These are phyloP conservation scores for Hordeum vulgare DNA, from an alignment of 176 grass and related monocot genomes.

Conservation along the genomic window DNA sequence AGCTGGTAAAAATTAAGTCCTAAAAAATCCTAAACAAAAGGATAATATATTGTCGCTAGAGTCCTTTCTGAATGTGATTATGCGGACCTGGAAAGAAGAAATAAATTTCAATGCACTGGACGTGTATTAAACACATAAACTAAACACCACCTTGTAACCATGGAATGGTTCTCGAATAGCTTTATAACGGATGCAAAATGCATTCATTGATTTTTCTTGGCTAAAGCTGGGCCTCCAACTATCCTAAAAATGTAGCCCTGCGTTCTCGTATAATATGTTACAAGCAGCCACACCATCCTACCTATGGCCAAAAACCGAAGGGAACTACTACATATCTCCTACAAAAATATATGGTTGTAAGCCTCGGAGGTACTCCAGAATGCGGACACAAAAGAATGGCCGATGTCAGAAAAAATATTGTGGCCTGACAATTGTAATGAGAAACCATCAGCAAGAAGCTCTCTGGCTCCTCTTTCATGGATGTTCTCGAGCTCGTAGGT, in stretches of 20 bases:
- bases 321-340: background rate
- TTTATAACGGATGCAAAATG: too few relatives aligned
- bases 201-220: background rate
- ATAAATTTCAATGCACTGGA: too few relatives aligned
- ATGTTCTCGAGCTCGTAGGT: background rate
- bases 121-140: too few relatives aligned
- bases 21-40: too few relatives aligned
- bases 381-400: too few relatives aligned
- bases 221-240: constrained; percentile 6
- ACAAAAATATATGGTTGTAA: background rate
- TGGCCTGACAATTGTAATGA: background rate
- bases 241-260: constrained; percentile 22
- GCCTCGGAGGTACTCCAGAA: background rate
- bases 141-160: too few relatives aligned
- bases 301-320: background rate
- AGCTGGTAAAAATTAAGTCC: too few relatives aligned
- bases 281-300: constrained; percentile 19
- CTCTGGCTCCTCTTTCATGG: background rate
- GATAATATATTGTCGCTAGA: too few relatives aligned
- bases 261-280: constrained; percentile 34
- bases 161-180: too few relatives aligned
- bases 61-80: too few relatives aligned
- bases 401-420: background rate
- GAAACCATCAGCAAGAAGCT: background rate
- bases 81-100: too few relatives aligned